Conservation (phyloP, 208 protist species). For the Willaertia magna region DNA sequence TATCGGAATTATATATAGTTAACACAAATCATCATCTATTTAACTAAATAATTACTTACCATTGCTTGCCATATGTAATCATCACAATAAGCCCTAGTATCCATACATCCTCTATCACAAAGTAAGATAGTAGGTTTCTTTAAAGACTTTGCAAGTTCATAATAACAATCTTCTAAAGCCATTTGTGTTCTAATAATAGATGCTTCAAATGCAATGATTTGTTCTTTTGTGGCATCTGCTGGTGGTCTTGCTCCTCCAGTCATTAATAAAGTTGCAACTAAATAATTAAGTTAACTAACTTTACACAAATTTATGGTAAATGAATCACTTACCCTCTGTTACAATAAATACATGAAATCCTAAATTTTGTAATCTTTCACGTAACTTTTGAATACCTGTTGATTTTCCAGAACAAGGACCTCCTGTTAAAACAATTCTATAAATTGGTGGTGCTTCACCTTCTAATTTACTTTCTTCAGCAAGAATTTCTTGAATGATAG, state of each 20-base stretch:
- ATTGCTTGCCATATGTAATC: constrained; percentile 39
- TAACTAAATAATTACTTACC: neutral
- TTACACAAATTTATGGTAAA: too few species aligned
- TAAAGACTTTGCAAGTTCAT: neutral
- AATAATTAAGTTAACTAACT: too few species aligned
- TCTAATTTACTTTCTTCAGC: too few species aligned
- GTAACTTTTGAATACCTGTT: neutral
- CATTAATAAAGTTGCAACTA: neutral
- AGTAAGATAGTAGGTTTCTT: constrained; percentile 33
- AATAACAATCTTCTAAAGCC: neutral
- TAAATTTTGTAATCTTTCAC: neutral
- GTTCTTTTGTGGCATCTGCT: neutral
- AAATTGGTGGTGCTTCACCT: too few species aligned
- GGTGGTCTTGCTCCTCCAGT: neutral
- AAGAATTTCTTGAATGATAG: too few species aligned
- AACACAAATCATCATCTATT: neutral
- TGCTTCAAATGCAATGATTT: neutral
- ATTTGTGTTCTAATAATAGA: neutral
- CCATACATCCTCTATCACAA: constrained; percentile 46
- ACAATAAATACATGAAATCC: constrained; percentile 1
- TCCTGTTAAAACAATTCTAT: constrained; percentile 5
- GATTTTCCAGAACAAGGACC: constrained; percentile 4
- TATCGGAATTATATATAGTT: too few species aligned
- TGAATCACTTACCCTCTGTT: neutral
- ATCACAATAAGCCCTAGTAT: constrained; percentile 54